Percentiles rank a stretch among this genome's conserved stretches.
Conservation (phyloP, 225 moss, liverwort and hornwort genomes). For the Asterella californica region DNA sequence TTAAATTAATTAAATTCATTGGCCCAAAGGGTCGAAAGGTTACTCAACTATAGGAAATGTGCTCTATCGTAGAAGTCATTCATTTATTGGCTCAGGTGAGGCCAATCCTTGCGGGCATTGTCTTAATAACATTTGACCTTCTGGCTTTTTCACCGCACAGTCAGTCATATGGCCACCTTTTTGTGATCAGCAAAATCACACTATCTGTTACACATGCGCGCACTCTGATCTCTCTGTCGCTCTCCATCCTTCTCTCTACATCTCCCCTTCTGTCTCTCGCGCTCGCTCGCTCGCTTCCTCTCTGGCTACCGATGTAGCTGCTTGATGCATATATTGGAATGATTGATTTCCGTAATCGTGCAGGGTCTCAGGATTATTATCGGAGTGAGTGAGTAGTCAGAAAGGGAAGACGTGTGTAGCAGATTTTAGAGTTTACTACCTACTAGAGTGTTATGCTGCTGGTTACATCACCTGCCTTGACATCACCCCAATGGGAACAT, state of each 20-base stretch:
- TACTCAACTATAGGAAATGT: constrained; percentile 40
- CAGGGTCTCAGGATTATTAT: constrained; percentile 5
- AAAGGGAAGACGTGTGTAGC: background rate
- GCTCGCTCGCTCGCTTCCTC: background rate
- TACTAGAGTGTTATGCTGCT: constrained; percentile 8
- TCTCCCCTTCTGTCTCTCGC: background rate
- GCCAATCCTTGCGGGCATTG: constrained; percentile 46
- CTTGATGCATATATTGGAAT: constrained; percentile 10
- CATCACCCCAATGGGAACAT: background rate
- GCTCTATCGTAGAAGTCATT: constrained; percentile 46
- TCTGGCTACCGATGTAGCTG: background rate
- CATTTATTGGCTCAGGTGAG: constrained; percentile 50
- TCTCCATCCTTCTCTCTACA: background rate
- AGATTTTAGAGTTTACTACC: background rate
- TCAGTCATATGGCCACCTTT: constrained; percentile 12
- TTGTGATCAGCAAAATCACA: constrained; percentile 2
- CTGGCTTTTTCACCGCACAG: constrained; percentile 38
- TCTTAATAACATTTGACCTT: constrained; percentile 51
- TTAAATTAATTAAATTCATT: constrained; percentile 48
- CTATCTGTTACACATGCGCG: constrained; percentile 4
- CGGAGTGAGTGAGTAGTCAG: background rate
- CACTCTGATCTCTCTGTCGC: background rate
- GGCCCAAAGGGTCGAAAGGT: constrained; percentile 55
- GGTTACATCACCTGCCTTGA: background rate
- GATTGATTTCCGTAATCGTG: background rate